A percentile compares a stretch with the other conserved stretches of the same genome.
Conservation (phyloP, 2,329 filamentous ascomycete species). For the Calycina herbarum region DNA sequence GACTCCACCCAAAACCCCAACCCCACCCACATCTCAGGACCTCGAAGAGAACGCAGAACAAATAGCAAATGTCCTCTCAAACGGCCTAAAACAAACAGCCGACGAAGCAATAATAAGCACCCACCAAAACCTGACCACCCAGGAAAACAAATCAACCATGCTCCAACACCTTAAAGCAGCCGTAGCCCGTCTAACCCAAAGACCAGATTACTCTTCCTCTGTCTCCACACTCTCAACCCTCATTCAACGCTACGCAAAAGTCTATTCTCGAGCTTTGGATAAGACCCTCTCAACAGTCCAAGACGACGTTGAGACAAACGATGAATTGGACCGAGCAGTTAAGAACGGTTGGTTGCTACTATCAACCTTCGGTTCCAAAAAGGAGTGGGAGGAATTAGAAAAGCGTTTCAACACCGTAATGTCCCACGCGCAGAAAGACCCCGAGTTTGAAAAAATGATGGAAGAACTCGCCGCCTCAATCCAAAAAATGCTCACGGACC, state of each 20-base stretch:
- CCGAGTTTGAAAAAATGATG: slow-evolving; percentile 78
- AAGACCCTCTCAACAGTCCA: slow-evolving; percentile 66
- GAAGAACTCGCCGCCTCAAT: slow-evolving; percentile 71
- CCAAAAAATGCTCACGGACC: slow-evolving; percentile 81
- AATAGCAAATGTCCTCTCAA: slow-evolving; percentile 44
- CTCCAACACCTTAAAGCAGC: slow-evolving; percentile 74
- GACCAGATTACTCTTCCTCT: slow-evolving; percentile 81
- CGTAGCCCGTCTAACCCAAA: slow-evolving; percentile 70
- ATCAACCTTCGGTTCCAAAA: slow-evolving; percentile 72
- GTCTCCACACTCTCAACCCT: slow-evolving; percentile 76
- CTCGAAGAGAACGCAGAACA: slow-evolving; percentile 58
- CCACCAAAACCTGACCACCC: slow-evolving; percentile 68
- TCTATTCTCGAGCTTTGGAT: slow-evolving; percentile 73
- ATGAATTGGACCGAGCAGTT: slow-evolving; percentile 71
- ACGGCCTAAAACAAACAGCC: slow-evolving; percentile 50
- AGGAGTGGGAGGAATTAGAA: slow-evolving; percentile 76
- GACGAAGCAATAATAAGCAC: slow-evolving; percentile 67
- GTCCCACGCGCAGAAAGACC: slow-evolving; percentile 72
- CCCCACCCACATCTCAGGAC: slow-evolving; percentile 59
- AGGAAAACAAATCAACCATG: slow-evolving; percentile 69
- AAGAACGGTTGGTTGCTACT: slow-evolving; percentile 80
- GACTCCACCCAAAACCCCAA: slow-evolving; percentile 50
- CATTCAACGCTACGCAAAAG: slow-evolving; percentile 73
- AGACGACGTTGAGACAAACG: slow-evolving; percentile 71
- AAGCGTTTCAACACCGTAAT: slow-evolving; percentile 68